Evolutionary conservation across 2,329 filamentous ascomycete genomes (phyloP).

Genomic region (Dactylonectria macrodidyma): DNA sequence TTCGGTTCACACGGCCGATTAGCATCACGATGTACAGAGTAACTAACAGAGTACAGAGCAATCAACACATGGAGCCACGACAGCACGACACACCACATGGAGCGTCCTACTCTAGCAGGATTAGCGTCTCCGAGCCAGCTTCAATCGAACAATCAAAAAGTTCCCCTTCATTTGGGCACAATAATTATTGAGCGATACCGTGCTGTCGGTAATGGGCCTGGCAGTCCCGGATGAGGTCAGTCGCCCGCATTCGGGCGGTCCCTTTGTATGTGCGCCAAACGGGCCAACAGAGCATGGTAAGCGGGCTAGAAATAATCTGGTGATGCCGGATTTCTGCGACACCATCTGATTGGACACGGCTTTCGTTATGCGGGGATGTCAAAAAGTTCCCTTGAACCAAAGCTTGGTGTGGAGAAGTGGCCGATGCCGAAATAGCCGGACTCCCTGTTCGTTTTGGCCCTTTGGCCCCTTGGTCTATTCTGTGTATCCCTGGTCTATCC

Average conservation of each 20-base stretch:
- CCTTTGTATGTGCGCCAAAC: background rate
- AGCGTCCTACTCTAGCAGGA: too few relatives aligned
- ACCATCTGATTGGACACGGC: background rate
- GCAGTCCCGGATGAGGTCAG: background rate
- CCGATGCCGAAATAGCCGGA: background rate
- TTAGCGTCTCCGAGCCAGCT: too few relatives aligned
- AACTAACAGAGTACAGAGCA: too few relatives aligned
- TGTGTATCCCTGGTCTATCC: too few relatives aligned
- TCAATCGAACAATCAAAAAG: too few relatives aligned
- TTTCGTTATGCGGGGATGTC: background rate
- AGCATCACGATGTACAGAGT: background rate
- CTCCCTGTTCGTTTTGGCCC: too few relatives aligned
- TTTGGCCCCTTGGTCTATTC: too few relatives aligned
- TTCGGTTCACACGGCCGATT: background rate
- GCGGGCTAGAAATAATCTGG: background rate
- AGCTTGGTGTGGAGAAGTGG: background rate
- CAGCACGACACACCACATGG: too few relatives aligned
- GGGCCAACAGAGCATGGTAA: background rate
- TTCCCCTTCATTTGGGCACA: too few relatives aligned
- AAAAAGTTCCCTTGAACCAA: background rate
- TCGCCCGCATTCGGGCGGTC: background rate
- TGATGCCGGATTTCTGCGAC: background rate
- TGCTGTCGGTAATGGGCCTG: too few relatives aligned
- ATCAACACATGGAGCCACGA: too few relatives aligned
- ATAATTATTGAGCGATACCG: too few relatives aligned